Base-by-base conservation (phyloP, 257 asterid species). In the Solanum appendiculatum region DNA sequence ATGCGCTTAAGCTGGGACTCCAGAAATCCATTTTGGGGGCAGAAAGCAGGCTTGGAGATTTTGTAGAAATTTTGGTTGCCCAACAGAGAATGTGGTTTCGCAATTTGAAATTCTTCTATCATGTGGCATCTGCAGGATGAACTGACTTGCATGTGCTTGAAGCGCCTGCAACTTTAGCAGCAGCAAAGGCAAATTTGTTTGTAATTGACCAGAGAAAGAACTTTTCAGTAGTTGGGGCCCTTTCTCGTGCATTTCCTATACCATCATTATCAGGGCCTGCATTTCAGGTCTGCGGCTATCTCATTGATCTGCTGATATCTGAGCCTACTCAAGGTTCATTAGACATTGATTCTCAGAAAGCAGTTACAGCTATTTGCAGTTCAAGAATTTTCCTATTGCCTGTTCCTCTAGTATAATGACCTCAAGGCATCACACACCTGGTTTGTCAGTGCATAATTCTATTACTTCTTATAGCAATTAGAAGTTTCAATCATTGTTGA, bases 241-340 rank as follows among this genome's bases (percentile, higher is more conserved):
- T 96, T 93, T 94, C 98, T 80, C 94, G 96, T 23, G 94, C 96
- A 36, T 68, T 94, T 85, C 92, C 96, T 54, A 75, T 92, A 82
- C 98, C 98, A 51, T 94, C 98, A 36, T 94, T 94, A 31, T 92
- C 97, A 31, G 96, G 97, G 87, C 96, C 96, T 88, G 86, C 98
- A 80, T 91, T 94, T 88, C 96, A 92, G 89, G 91, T 88, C 85
- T 93, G 94, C 86, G 92, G 94, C 70, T 91, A 92, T 93, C 97
- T 93, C 87, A 48, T 90, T 48, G 97, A 93, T 85, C 85, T 92
- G 75, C 83, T 92, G 64, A 87, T 91, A 75, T 90, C 94, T 13
- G 91, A 94, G 86, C 89, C 92, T 39, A 63, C 82, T 87, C 91
- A 85, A 83, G 89, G 87, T 86, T 66, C 88, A 56, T 88, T 83